Evolutionary conservation across 306 rosid species (phyloP).

Genomic region (Begonia masoniana): DNA sequence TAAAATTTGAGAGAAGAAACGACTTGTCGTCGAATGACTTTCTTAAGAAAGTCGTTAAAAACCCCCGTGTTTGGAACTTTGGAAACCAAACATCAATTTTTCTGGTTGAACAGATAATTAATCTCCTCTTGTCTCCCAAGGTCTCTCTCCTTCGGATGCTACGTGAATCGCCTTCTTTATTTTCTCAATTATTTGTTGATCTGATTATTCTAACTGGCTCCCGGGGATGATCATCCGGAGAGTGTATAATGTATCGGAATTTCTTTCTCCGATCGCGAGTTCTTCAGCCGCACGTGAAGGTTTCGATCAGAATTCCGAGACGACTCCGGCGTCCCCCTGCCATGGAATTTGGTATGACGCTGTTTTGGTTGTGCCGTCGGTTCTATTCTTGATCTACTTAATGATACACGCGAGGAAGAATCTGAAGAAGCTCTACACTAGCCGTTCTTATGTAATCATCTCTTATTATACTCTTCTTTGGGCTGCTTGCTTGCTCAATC

Average conservation of each 20-base stretch:
- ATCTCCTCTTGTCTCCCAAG: no score
- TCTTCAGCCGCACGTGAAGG: conserved; percentile 5
- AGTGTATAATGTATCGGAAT: conserved; percentile 9
- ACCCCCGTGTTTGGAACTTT: no score
- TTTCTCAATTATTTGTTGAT: no score
- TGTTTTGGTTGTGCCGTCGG: conserved; percentile 35
- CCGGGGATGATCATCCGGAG: background rate
- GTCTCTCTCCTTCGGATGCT: no score
- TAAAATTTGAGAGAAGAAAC: no score
- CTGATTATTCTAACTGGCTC: no score
- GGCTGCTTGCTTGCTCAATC: conserved; percentile 43
- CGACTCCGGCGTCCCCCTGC: conserved; percentile 17
- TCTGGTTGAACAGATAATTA: no score
- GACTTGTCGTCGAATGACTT: no score
- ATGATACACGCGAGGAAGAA: conserved; percentile 40
- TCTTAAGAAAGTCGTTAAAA: no score
- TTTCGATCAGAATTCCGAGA: conserved; percentile 6
- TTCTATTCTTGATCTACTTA: conserved; percentile 38
- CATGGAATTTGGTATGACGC: conserved; percentile 28
- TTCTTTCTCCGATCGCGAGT: conserved; percentile 14
- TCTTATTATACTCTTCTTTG: conserved; percentile 60
- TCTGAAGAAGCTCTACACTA: conserved; percentile 26
- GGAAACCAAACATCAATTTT: no score
- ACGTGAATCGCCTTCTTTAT: no score
- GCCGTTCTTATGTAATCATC: conserved; percentile 33